Evolutionary conservation across 2,329 filamentous ascomycete species (phyloP), one percentile per base, ranked within the genome.

Genomic region (Phyllosticta citriasiana): DNA sequence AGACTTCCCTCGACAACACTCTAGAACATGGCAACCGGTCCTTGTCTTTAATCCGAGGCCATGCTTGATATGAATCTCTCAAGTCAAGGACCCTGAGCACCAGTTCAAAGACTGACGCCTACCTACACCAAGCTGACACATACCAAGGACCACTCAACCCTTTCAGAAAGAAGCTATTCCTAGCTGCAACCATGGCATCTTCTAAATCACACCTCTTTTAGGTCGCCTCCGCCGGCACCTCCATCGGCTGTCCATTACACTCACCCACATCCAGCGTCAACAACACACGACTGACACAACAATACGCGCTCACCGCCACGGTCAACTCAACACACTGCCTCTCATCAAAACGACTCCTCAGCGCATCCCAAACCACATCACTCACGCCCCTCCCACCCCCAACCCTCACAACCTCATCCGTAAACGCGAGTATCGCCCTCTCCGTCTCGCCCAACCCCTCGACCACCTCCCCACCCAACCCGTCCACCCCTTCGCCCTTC

Each of bases 231-330:
- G 40, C 26, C 9, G 59, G 59, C 22, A 61, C 47, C 50, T 47
- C 59, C 59, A 61, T 27, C 50, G 60, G 59, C 64, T 68, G 63
- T 26, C 54, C 66, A 64, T 74, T 75, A 65, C 71, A 72, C 67
- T 79, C 77, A 0, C 77, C 77, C 12, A 79, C 88, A 76, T 95
- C 87, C 61, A 96, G 73, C 14, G 90, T 90, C 22, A 95, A 89
- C 66, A 95, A 73, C 67, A 95, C 92, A 40, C 90, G 82, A 72
- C 88, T 91, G 12, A 95, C 89, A 70, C 88, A 92, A 72, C 95
- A 94, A 72, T 95, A 95, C 61, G 84, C 84, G 12, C 88, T 89
- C 60, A 90, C 82, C 22, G 88, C 91, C 40, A 88, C 84, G 53
- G 88, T 92, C 65, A 94, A 81, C 77, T 95, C 91, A 14, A 95